These are phyloP conservation scores for Corchorus capsularis DNA, from an alignment of 345 rosid species.

Conservation along the genomic window DNA sequence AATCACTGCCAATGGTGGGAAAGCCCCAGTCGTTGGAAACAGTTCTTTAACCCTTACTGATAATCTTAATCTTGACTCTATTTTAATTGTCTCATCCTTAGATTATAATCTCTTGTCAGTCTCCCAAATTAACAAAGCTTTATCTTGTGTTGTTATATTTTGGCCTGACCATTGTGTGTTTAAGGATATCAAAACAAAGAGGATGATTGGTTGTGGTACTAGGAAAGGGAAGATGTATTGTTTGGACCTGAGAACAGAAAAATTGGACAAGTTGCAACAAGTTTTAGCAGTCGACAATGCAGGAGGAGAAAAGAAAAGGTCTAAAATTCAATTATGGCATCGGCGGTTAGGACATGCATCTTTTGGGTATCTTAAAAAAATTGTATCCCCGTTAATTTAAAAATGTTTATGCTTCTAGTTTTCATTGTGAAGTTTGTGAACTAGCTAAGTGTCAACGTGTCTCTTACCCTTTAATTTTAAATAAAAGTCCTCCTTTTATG, in stretches of 20 bases:
- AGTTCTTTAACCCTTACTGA: no score
- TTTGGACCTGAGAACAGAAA: not conserved
- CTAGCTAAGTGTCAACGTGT: not conserved
- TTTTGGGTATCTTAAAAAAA: not conserved
- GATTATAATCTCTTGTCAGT: no score
- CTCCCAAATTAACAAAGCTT: no score
- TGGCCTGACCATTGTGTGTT: no score
- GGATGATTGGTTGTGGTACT: no score
- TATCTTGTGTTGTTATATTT: no score
- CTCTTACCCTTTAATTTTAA: not conserved
- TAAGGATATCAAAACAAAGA: no score
- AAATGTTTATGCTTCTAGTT: not conserved
- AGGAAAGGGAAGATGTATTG: not conserved
- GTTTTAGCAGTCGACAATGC: not conserved
- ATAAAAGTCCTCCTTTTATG: slow-evolving; percentile 7
- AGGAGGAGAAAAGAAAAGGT: not conserved
- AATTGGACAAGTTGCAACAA: not conserved
- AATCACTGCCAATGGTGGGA: no score
- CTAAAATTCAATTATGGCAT: slow-evolving; percentile 10
- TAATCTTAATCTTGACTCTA: no score
- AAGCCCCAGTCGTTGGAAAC: no score
- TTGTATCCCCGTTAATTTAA: slow-evolving; percentile 4
- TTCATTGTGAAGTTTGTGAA: slow-evolving; percentile 14
- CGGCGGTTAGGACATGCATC: not conserved
- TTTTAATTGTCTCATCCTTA: no score